phyloP scores from a whole-genome alignment of 2,329 filamentous ascomycete species.

The Xylaria sp. region DNA sequence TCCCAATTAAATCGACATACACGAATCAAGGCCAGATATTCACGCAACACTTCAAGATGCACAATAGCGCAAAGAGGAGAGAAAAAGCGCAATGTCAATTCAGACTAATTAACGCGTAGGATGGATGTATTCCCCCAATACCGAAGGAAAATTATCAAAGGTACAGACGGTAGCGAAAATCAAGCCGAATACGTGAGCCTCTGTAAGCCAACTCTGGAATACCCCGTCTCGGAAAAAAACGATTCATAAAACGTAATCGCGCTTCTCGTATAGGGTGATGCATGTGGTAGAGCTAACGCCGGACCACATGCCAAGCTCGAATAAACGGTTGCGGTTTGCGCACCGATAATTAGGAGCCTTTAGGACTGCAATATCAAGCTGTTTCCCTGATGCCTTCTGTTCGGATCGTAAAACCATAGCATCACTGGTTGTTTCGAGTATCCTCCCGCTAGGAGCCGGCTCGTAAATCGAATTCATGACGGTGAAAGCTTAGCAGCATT shows the following conservation, averaged over 20 bases:
- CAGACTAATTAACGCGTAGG: neutral
- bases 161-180: conserved; percentile 7
- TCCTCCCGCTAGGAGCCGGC: neutral
- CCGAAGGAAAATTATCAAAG: conserved; percentile 5
- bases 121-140: neutral
- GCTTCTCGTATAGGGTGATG: neutral
- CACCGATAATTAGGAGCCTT: neutral
- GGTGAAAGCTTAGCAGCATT: conserved; percentile 30
- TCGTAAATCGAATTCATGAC: neutral
- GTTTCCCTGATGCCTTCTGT: neutral
- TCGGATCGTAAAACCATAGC: neutral
- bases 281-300: neutral
- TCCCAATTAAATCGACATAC: neutral
- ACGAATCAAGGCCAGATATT: no score
- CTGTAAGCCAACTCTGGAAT: conserved; percentile 10
- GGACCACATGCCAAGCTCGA: neutral
- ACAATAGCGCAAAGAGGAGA: neutral
- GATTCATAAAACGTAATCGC: neutral
- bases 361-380: neutral
- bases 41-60: neutral
- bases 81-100: conserved; percentile 5
- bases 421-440: neutral
- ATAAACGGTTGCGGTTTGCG: neutral
- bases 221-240: conserved; percentile 3
- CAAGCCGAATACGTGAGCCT: conserved; percentile 4